Conservation (phyloP, 306 rosid species). For the Begonia masoniana region DNA sequence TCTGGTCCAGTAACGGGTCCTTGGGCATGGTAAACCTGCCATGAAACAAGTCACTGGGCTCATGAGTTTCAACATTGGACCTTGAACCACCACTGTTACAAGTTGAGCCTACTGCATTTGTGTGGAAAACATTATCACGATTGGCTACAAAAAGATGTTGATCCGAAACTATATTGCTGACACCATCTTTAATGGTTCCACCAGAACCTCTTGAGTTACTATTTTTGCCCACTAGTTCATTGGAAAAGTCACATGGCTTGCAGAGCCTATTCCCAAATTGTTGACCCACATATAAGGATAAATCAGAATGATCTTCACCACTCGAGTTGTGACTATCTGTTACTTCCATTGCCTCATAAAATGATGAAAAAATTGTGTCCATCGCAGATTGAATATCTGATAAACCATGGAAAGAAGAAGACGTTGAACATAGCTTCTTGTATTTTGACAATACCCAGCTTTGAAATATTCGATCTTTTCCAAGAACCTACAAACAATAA, state of each 20-base stretch:
- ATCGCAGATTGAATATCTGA: constrained; percentile 31
- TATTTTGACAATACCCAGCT: constrained; percentile 51
- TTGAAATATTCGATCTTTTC: constrained; percentile 42
- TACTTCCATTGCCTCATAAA: constrained; percentile 22
- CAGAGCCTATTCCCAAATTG: constrained; percentile 26
- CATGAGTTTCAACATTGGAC: constrained; percentile 33
- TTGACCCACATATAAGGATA: constrained; percentile 23
- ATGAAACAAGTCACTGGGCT: constrained; percentile 38
- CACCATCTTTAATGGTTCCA: constrained; percentile 26
- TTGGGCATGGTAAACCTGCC: constrained; percentile 42
- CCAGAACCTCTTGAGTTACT: constrained; percentile 25
- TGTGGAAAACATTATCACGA: constrained; percentile 23
- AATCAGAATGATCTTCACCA: constrained; percentile 53
- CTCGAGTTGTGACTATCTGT: constrained; percentile 39
- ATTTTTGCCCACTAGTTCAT: constrained; percentile 36
- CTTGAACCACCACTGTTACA: constrained; percentile 43
- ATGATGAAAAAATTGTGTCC: constrained; percentile 36
- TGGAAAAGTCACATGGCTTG: constrained; percentile 37
- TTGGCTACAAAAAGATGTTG: constrained; percentile 30
- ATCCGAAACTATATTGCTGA: constrained; percentile 24
- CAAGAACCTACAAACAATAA: constrained; percentile 49
- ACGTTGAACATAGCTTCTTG: constrained; percentile 38
- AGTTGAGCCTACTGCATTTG: constrained; percentile 26
- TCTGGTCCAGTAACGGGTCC: constrained; percentile 44
- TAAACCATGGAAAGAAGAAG: constrained; percentile 23